phyloP scores from a whole-genome alignment of 768 basidiomycete genomes.

The Cantharellus cinnabarinus region DNA sequence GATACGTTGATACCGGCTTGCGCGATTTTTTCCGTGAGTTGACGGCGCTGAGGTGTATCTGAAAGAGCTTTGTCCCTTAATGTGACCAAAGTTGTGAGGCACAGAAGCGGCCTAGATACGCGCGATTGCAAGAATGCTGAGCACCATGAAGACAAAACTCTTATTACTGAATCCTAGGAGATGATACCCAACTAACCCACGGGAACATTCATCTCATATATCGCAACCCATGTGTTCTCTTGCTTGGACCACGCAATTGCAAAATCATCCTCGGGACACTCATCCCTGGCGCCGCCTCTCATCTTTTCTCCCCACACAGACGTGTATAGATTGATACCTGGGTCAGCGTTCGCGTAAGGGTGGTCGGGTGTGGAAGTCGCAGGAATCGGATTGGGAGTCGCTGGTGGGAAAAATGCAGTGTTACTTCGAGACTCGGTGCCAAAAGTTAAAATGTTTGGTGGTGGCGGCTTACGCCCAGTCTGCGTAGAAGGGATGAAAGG shows the following conservation, averaged over 20 bases:
- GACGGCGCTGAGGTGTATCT: slow-evolving; percentile 15
- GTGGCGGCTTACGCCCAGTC: background rate
- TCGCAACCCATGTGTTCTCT: slow-evolving; percentile 49
- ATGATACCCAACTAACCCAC: slow-evolving; percentile 38
- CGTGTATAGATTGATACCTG: slow-evolving; percentile 53
- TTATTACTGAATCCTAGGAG: background rate
- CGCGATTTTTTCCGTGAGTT: slow-evolving; percentile 12
- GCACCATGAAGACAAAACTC: slow-evolving; percentile 3
- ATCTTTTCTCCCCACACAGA: slow-evolving; percentile 48
- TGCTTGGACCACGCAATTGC: slow-evolving; percentile 42
- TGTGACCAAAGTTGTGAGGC: slow-evolving; percentile 69
- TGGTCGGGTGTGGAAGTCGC: slow-evolving; percentile 49
- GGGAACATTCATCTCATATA: slow-evolving; percentile 57
- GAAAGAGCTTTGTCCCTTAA: slow-evolving; percentile 58
- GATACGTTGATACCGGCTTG: slow-evolving; percentile 12
- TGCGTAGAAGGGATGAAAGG: slow-evolving; percentile 3
- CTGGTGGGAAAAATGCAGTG: slow-evolving; percentile 55
- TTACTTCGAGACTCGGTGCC: slow-evolving; percentile 17
- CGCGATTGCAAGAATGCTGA: slow-evolving; percentile 55
- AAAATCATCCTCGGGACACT: slow-evolving; percentile 29
- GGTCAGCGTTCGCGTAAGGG: slow-evolving; percentile 46
- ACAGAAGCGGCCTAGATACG: slow-evolving; percentile 55
- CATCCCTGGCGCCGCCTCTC: slow-evolving; percentile 12
- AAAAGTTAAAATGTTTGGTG: background rate
- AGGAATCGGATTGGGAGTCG: slow-evolving; percentile 72